Evolutionary conservation across 495 filamentous ascomycete genomes (phyloP), one percentile per base, ranked within the genome.

Genomic region (Podospora conica): DNA sequence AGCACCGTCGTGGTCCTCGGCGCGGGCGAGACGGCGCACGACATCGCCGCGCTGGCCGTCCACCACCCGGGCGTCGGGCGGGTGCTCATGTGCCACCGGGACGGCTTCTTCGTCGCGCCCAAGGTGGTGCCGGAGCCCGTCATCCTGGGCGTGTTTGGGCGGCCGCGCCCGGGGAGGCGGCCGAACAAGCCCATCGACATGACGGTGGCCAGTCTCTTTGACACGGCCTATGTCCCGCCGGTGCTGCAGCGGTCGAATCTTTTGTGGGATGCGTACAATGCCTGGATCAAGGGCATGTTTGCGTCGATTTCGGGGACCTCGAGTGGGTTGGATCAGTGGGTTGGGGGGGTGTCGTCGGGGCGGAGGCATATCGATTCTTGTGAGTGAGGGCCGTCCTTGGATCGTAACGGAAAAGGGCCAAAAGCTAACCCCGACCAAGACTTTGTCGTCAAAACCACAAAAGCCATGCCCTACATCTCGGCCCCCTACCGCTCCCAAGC

Each of bases 171-270:
- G 55, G 40, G 20, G 9, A 33, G 53, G 28, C 25, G 61, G 1
- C 74, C 71, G 61, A 79, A 80, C 63, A 73, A 79, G 21, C 77
- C 79, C 18, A 70, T 77, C 21, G 79, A 82, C 61, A 75, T 71
- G 21, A 71, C 71, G 33, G 72, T 74, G 18, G 77, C 78, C 10
- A 78, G 75, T 33, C 75, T 82, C 23, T 80, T 82, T 65, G 79
- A 82, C 61, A 78, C 78, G 0, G 74, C 78, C 20, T 82, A 82
- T 62, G 77, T 81, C 22, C 79, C 79, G 40, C 77, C 75, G 6
- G 68, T 73, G 61, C 68, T 81, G 1, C 66, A 64, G 65, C 55
- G 58, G 10, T 73, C 70, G 15, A 62, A 68, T 56, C 67, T 79
- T 23, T 65, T 71, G 12, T 78, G 76, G 76, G 70, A 69, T 29